A percentile compares a stretch with the other conserved stretches of the same genome.
These are phyloP conservation scores for Pythium scleroteichum DNA, from an alignment of 352 stramenopile genomes.

Conservation along the genomic window DNA sequence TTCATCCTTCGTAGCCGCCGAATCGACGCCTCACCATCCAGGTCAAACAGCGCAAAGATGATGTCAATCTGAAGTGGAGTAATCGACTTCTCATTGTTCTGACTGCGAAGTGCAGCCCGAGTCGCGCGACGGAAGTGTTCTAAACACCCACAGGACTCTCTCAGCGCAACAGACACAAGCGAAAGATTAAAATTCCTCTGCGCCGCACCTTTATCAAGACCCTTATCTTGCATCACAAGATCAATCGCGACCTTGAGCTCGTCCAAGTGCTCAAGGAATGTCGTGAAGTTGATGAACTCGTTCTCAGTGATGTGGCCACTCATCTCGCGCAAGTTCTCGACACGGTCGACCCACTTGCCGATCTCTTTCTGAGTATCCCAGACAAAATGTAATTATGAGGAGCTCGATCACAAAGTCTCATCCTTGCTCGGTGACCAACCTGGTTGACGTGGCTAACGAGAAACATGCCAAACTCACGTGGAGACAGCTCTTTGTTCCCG, in stretches of 20 bases:
- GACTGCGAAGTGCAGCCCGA: slow-evolving; percentile 57
- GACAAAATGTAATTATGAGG: background rate
- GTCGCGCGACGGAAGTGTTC: slow-evolving; percentile 82
- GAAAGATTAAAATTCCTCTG: background rate
- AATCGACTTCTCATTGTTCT: slow-evolving; percentile 59
- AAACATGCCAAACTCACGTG: slow-evolving; percentile 87
- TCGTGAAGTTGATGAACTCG: slow-evolving; percentile 85
- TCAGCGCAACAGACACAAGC: background rate
- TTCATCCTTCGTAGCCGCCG: background rate
- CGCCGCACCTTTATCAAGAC: slow-evolving; percentile 71
- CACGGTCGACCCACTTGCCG: slow-evolving; percentile 77
- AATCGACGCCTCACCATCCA: slow-evolving; percentile 42
- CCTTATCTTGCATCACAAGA: slow-evolving; percentile 79
- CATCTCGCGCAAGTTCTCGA: slow-evolving; percentile 62
- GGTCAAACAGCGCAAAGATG: slow-evolving; percentile 81
- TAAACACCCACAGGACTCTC: slow-evolving; percentile 22
- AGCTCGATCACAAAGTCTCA: too few relatives aligned
- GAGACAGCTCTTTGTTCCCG: slow-evolving; percentile 74
- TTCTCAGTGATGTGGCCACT: slow-evolving; percentile 65
- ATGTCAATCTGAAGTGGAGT: slow-evolving; percentile 86
- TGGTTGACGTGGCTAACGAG: slow-evolving; percentile 85
- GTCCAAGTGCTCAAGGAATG: slow-evolving; percentile 81
- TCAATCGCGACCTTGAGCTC: slow-evolving; percentile 86
- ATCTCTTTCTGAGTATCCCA: slow-evolving; percentile 51
- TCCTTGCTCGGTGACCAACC: slow-evolving; percentile 25